These are phyloP conservation scores for Paxillus rubicundulus DNA, from an alignment of 768 basidiomycete species.

Conservation along the genomic window DNA sequence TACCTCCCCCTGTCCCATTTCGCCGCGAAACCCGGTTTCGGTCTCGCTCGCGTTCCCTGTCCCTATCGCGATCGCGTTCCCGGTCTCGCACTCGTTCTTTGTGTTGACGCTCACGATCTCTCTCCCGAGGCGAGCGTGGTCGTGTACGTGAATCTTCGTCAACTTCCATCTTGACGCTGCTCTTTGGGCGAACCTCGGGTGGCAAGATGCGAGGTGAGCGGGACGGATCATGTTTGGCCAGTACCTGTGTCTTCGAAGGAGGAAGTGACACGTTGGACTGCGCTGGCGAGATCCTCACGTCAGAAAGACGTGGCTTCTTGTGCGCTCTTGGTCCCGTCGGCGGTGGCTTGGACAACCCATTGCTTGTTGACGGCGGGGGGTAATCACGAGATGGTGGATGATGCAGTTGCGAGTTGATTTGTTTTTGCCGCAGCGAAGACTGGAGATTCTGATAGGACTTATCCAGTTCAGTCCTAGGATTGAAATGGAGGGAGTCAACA, in stretches of 20 bases:
- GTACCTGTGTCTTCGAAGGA: constrained; percentile 17
- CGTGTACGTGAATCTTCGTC: constrained; percentile 50
- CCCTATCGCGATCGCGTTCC: constrained; percentile 35
- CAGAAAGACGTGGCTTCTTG: constrained; percentile 76
- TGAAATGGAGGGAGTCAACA: constrained; percentile 11
- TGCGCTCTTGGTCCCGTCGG: constrained; percentile 80
- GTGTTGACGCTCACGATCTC: constrained; percentile 40
- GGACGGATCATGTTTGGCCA: constrained; percentile 27
- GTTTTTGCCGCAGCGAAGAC: constrained; percentile 42
- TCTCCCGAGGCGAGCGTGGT: constrained; percentile 42
- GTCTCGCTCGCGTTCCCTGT: constrained; percentile 34
- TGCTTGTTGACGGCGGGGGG: constrained; percentile 25
- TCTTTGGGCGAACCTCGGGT: constrained; percentile 28
- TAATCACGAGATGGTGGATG: constrained; percentile 43
- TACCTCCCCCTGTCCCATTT: constrained; percentile 44
- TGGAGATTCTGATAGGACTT: constrained; percentile 68
- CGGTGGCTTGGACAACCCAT: constrained; percentile 47
- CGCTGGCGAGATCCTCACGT: constrained; percentile 38
- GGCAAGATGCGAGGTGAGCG: constrained; percentile 29
- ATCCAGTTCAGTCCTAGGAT: constrained; percentile 67
- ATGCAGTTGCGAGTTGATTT: constrained; percentile 23
- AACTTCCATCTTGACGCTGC: constrained; percentile 48
- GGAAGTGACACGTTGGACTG: constrained; percentile 33
- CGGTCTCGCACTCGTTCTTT: constrained; percentile 37
- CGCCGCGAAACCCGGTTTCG: constrained; percentile 41